Evolutionary conservation across 2,329 filamentous ascomycete genomes (phyloP).

Genomic region (Aspergillus japonicus): DNA sequence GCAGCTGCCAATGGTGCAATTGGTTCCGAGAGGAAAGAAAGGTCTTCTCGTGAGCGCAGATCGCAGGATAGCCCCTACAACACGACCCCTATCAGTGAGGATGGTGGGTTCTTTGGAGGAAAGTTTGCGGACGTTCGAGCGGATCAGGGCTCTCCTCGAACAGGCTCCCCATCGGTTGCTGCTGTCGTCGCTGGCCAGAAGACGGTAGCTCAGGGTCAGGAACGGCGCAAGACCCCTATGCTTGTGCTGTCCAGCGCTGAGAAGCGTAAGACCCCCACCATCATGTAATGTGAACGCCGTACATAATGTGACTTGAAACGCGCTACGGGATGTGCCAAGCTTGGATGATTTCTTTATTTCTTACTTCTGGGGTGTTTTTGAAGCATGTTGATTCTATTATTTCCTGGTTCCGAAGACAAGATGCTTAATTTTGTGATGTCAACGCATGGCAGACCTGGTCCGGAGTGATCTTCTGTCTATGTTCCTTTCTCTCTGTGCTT

Average conservation of each 20-base stretch:
- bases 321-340: conserved; percentile 19
- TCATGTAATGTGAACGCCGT: conserved; percentile 50
- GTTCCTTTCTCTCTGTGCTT: conserved; percentile 6
- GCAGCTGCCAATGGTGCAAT: conserved; percentile 81
- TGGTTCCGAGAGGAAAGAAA: conserved; percentile 80
- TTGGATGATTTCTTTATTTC: conserved; percentile 26
- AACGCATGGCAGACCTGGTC: conserved; percentile 4
- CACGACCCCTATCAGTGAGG: conserved; percentile 64
- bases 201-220: conserved; percentile 54
- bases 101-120: conserved; percentile 55
- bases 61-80: conserved; percentile 55
- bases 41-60: conserved; percentile 55
- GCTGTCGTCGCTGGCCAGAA: conserved; percentile 52
- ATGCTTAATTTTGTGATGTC: conserved; percentile 4
- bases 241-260: conserved; percentile 84
- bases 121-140: conserved; percentile 52
- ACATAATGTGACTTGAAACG: conserved; percentile 37
- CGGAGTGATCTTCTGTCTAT: neutral
- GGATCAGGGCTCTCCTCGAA: conserved; percentile 36
- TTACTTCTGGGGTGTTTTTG: conserved; percentile 3
- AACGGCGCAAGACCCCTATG: conserved; percentile 78
- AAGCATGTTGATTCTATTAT: conserved; percentile 5
- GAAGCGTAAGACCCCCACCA: conserved; percentile 73
- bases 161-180: conserved; percentile 38
- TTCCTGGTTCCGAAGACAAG: neutral